phyloP scores from a whole-genome alignment of 345 rosid genomes.

The Heritiera littoralis region DNA sequence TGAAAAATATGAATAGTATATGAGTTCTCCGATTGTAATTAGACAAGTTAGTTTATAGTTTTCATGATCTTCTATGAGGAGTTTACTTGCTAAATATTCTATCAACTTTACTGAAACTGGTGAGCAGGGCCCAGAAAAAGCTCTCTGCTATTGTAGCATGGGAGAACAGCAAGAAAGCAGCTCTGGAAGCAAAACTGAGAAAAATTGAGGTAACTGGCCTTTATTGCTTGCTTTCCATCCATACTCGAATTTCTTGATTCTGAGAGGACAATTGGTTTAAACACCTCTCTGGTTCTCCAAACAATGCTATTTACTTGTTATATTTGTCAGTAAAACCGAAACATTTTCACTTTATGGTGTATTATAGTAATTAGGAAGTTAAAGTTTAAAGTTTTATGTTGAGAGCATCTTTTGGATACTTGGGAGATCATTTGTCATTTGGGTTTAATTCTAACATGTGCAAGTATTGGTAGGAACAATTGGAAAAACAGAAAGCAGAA shows the following conservation, averaged over 20 bases:
- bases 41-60: too few species aligned
- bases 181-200: slow-evolving; percentile 67
- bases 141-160: slow-evolving; percentile 61
- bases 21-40: neutral
- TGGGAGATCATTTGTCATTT: neutral
- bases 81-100: neutral
- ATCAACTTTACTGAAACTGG: slow-evolving; percentile 6
- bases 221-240: neutral
- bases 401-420: neutral
- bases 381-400: neutral
- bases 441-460: slow-evolving; percentile 7
- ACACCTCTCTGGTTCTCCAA: neutral
- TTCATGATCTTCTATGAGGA: neutral
- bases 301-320: neutral
- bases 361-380: neutral
- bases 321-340: neutral
- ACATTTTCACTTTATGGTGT: neutral
- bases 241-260: neutral
- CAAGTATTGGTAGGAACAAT: slow-evolving; percentile 53
- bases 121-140: slow-evolving; percentile 83
- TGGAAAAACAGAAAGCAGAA: slow-evolving; percentile 80
- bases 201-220: slow-evolving; percentile 62
- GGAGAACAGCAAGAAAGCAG: slow-evolving; percentile 89
- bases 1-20: neutral
- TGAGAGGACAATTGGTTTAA: neutral